Conservation (phyloP, 305 asterid genomes). For the Fraxinus xanthoxyloides region DNA sequence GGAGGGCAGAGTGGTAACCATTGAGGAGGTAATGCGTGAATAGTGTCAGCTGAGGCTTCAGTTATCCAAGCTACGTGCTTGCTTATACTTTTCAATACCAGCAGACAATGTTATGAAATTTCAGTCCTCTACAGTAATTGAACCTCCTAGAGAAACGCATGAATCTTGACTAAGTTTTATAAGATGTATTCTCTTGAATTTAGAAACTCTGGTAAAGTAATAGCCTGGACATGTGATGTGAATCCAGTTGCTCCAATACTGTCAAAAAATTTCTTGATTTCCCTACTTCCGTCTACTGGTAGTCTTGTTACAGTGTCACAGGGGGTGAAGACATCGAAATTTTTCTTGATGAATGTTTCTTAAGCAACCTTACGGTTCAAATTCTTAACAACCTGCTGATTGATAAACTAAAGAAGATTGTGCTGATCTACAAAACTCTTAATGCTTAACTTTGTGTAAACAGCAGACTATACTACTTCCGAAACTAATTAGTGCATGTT, state of each 20-base stretch:
- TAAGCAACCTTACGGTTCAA: not conserved
- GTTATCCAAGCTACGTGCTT: not conserved
- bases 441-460: not conserved
- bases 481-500: not conserved
- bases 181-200: not conserved
- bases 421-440: not conserved
- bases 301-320: not conserved
- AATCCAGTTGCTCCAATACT: not conserved
- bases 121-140: not conserved
- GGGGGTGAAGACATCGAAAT: not conserved
- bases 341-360: not conserved
- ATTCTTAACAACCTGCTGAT: conserved; percentile 3
- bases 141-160: not conserved
- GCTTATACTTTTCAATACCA: not conserved
- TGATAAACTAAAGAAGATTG: not conserved
- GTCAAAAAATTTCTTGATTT: not conserved
- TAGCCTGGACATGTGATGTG: not conserved
- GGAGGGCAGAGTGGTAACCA: conserved; percentile 61
- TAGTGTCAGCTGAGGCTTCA: not conserved
- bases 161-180: not conserved
- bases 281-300: not conserved
- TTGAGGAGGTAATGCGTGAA: conserved; percentile 57
- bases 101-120: not conserved
- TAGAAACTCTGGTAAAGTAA: not conserved
- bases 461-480: not conserved